Evolutionary conservation across 1,284 basidiomycete species (phyloP).

Genomic region (Fomitiporia mediterranea): DNA sequence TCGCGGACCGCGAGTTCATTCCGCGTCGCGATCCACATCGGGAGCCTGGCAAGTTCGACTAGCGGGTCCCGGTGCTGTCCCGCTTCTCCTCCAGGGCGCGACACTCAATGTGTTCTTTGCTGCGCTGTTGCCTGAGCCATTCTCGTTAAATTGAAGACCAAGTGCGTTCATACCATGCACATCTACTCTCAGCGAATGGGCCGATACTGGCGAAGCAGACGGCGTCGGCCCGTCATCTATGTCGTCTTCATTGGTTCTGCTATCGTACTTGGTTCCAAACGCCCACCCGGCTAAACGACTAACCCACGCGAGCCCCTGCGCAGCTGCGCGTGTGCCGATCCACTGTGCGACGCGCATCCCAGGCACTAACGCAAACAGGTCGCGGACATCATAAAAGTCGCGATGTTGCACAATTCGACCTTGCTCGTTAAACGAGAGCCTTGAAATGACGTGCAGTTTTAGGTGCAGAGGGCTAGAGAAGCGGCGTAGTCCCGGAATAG

Average conservation of each 20-base stretch:
- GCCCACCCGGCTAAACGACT: slow-evolving; percentile 21
- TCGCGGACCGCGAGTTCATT: not conserved
- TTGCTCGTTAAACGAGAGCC: slow-evolving; percentile 70
- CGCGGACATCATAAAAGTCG: slow-evolving; percentile 71
- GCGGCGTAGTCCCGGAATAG: slow-evolving; percentile 45
- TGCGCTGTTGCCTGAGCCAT: not conserved
- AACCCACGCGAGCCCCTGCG: slow-evolving; percentile 46
- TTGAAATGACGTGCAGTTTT: slow-evolving; percentile 60
- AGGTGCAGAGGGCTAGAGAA: slow-evolving; percentile 68
- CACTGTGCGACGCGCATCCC: slow-evolving; percentile 62
- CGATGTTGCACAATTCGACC: slow-evolving; percentile 68
- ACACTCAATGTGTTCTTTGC: not conserved
- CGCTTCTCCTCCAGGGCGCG: not conserved
- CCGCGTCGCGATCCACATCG: slow-evolving; percentile 12
- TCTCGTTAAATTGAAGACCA: slow-evolving; percentile 11
- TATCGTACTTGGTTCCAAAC: slow-evolving; percentile 6
- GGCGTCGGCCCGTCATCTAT: slow-evolving; percentile 9
- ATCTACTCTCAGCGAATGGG: not conserved
- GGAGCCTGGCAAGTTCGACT: not conserved
- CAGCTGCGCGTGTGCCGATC: slow-evolving; percentile 56
- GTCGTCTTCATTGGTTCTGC: not conserved
- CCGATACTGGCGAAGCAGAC: not conserved
- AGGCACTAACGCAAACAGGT: slow-evolving; percentile 62
- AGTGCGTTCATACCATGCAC: slow-evolving; percentile 5
- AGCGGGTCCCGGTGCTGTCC: not conserved